Evolutionary conservation across 495 filamentous ascomycete species (phyloP), one percentile per base, ranked within the genome.

Genomic region (Penicillium fimorum): DNA sequence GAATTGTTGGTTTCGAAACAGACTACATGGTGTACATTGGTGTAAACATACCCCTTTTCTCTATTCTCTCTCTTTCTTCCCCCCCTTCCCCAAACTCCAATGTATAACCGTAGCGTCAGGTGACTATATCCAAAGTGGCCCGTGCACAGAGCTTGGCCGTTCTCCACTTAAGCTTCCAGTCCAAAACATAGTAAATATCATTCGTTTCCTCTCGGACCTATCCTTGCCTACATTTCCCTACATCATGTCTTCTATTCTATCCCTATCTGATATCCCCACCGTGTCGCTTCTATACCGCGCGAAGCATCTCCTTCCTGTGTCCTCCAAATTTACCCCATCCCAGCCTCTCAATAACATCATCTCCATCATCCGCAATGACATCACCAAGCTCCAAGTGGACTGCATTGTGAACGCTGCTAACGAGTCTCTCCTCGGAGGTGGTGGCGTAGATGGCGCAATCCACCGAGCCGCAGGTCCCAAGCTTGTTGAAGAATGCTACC

Each of bases 371-470:
- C 84, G 84, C 50, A 78, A 81, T 46, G 92, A 96, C 69, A 96
- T 98, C 71, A 96, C 92, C 13, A 86, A 76, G 12, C 82, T 98
- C 15, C 69, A 78, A 42, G 83, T 92, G 32, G 90, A 89, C 61
- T 86, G 85, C 55, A 96, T 97, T 62, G 92, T 97, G 65, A 97
- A 97, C 70, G 93, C 94, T 10, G 92, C 94, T 20, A 97, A 97
- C 67, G 70, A 73, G 17, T 85, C 80, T 8, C 81, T 98, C 0
- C 77, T 89, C 3, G 89, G 91, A 47, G 94, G 94, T 41, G 90
- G 91, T 15, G 94, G 93, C 35, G 91, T 97, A 22, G 89, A 91
- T 57, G 88, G 87, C 18, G 91, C 90, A 22, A 96, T 97, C 62
- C 94, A 97, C 69, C 70, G 81, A 33, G 90, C 87, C 27, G 94